These are phyloP conservation scores for Camelina sativa DNA, from an alignment of 345 rosid species.

Conservation along the genomic window DNA sequence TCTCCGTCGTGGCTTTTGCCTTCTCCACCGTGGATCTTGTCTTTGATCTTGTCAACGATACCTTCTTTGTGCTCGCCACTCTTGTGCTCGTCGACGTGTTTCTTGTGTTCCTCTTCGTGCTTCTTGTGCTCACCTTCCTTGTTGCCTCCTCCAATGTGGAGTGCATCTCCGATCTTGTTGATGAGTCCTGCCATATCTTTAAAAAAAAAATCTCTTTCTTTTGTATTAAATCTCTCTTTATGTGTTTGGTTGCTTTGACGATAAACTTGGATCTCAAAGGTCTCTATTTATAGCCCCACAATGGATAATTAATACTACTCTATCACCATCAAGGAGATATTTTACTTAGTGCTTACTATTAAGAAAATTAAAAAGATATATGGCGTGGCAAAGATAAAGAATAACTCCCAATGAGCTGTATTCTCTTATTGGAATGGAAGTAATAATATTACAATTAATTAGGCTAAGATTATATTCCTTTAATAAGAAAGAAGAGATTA, in stretches of 20 bases:
- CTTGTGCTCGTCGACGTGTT: slow-evolving; percentile 41
- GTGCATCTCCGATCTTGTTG: slow-evolving; percentile 67
- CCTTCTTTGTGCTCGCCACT: slow-evolving; percentile 56
- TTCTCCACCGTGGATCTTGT: slow-evolving; percentile 53
- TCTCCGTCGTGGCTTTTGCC: slow-evolving; percentile 32
- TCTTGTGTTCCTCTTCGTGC: slow-evolving; percentile 40
- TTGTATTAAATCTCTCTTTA: not conserved
- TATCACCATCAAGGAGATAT: not conserved
- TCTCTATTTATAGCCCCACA: slow-evolving; percentile 33
- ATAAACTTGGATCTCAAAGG: slow-evolving; percentile 19
- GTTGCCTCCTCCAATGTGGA: slow-evolving; percentile 63
- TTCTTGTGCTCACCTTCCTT: slow-evolving; percentile 51
- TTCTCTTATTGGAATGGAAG: not conserved
- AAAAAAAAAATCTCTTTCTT: not conserved
- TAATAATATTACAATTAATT: not conserved
- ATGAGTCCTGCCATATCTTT: slow-evolving; percentile 69
- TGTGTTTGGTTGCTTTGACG: slow-evolving; percentile 20
- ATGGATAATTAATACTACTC: not conserved
- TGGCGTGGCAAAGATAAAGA: slow-evolving; percentile 30
- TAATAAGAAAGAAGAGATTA: not conserved
- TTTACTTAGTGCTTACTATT: not conserved
- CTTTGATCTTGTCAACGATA: slow-evolving; percentile 46
- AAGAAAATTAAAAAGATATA: not conserved
- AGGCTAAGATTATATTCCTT: slow-evolving; percentile 6
- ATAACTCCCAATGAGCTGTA: not conserved